Base-by-base conservation (phyloP, 352 stramenopile genomes). In the Phytophthora pseudosyringae region DNA sequence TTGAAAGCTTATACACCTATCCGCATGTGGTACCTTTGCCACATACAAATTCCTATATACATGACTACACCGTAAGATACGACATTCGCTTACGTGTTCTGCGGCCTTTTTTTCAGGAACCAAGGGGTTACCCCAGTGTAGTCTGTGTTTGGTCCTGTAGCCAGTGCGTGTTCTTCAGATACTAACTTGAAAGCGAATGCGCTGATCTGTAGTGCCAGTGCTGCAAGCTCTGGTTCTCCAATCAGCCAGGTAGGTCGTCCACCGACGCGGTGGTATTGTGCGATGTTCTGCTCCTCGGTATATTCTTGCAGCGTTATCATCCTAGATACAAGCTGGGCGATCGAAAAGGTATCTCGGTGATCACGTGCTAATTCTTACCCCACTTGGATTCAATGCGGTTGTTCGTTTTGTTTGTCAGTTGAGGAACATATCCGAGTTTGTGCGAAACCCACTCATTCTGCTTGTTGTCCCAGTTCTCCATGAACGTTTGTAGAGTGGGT, bases 351-450 rank as follows among this genome's bases (percentile, higher is more conserved):
- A 8, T 33, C 38, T 9, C 44, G n/a, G n/a, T 56, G 25, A 60
- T 45, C 1, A 54, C 41, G 7, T 60, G 28, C 31, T 59, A 54
- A 3, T 54, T 52, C n/a, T 60, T 53, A 0, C 39, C 45, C 58
- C 32, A 52, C 21, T 60, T 66, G 10, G 58, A 54, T 9, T 66
- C 58, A 13, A 60, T 43, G 2, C 39, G 11, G 16, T 62, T 68
- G 59, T 68, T 68, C 0, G 50, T 68, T 25, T 68, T 54, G 41
- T 52, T 68, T 0, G 33, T 62, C 11, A 50, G 35, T 15, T 63
- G 51, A 0, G 45, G 41, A 2, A 63, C 35, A n/a, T 68, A 50
- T 21, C 59, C 59, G 16, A 50, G 59, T 9, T 29, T 31, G 13
- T 15, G 57, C 10, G 21, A 29, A 6, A 62, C 49, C 50, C 49